phyloP scores from a whole-genome alignment of 2,329 filamentous ascomycete species.

The Beauveria scarabaeidicola region DNA sequence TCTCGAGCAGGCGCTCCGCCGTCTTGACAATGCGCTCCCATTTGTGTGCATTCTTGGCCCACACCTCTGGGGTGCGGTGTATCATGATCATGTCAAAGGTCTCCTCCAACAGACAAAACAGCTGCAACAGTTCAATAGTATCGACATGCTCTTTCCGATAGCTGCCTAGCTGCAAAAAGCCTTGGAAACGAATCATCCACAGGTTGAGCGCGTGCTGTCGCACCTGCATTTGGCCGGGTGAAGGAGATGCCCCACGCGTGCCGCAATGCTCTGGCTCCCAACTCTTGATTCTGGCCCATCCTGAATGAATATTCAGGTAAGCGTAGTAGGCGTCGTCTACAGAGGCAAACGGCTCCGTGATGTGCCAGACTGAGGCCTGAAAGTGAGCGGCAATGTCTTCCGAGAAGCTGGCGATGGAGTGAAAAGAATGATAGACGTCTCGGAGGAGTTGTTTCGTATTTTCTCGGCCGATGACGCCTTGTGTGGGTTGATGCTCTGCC shows the following conservation, averaged over 20 bases:
- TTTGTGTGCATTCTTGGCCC: neutral
- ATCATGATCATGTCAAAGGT: conserved; percentile 6
- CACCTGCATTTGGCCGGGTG: neutral
- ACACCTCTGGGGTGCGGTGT: conserved; percentile 1
- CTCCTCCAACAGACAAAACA: conserved; percentile 5
- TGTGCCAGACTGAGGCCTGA: neutral
- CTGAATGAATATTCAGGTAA: neutral
- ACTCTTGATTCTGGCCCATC: neutral
- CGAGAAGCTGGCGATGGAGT: neutral
- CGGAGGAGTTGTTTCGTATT: conserved; percentile 10
- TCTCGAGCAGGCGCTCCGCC: neutral
- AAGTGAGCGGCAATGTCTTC: neutral
- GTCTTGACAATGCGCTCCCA: conserved; percentile 6
- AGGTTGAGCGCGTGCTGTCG: neutral
- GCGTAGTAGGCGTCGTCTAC: conserved; percentile 8
- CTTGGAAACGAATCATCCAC: neutral
- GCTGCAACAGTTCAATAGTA: neutral
- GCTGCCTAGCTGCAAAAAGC: neutral
- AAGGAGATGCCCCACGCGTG: neutral
- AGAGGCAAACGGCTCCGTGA: neutral
- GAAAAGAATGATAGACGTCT: conserved; percentile 12
- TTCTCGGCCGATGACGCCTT: conserved; percentile 2
- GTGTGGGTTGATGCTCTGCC: neutral
- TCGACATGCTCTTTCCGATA: neutral
- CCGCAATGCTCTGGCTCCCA: neutral